Base-by-base conservation (phyloP, 2,329 filamentous ascomycete genomes). In the Helminthosporium solani region DNA sequence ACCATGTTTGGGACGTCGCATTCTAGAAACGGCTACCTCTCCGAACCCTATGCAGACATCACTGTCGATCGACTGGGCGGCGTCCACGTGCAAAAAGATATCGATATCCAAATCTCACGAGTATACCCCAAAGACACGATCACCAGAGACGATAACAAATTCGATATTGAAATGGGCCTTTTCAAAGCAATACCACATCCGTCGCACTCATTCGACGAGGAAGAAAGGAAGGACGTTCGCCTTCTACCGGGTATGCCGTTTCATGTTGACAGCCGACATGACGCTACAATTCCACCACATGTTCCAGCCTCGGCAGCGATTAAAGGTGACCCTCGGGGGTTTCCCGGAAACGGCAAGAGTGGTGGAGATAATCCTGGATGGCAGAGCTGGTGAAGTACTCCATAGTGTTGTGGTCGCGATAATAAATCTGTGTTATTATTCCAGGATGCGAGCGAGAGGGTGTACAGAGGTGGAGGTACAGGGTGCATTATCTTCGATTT, bases 131-230 rank as follows among this genome's bases (percentile, higher is more conserved):
- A 56, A 2, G 44, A 44, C 1, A 49, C 59, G 19, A 44, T 53
- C 30, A 41, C 58, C 9, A 56, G 44, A 19, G 50, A 52, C n/a
- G 49, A 41, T 3, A 53, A 54, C 37, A 59, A 58, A 35, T 50
- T 58, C 2, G 60, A 63, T 16, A 60, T 64, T 2, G 60, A 64
- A 33, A 31, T 66, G 23, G 61, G 61, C 2, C 48, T 38, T 19
- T 56, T 44, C 38, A 53, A 54, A 2, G 53, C 53, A 3, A 9
- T 3, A 2, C 8, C 20, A 14, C 5, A 31, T 6, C 12, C 14
- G 5, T n/a, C 31, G 5, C 5, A n/a, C 31, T 33, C 14, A 14
- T 6, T 7, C 5, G 31, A 18, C 6, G n/a, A 33, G 6, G 6
- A 33, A 33, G 16, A 6, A 5, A 14, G 16, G 5, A 18, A 33